phyloP scores from a whole-genome alignment of 2,329 filamentous ascomycete species.

The Colletotrichum shisoi region DNA sequence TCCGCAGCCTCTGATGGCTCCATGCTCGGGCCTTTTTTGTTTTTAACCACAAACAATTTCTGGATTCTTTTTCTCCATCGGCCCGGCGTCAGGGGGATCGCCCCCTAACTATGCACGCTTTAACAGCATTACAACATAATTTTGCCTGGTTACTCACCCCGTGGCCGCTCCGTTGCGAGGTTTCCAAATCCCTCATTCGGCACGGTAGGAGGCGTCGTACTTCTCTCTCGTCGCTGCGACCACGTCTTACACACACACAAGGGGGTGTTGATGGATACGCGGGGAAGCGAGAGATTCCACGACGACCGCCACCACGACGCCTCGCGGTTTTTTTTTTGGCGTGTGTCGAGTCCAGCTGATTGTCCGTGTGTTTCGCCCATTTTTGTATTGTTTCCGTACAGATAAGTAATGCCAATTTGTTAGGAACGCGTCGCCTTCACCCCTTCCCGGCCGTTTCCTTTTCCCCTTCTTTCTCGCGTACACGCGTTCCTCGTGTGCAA shows the following conservation, averaged over 20 bases:
- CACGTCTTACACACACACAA: background rate
- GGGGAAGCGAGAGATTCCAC: conserved; percentile 18
- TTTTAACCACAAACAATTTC: background rate
- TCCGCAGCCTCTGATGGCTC: conserved; percentile 10
- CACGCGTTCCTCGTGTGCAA: background rate
- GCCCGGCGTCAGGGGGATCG: conserved; percentile 23
- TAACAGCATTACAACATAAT: background rate
- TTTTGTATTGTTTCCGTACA: too few species aligned
- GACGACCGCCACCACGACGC: conserved; percentile 1
- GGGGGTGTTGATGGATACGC: conserved; percentile 26
- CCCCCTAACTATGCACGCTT: background rate
- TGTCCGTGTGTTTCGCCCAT: conserved; percentile 9
- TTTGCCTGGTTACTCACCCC: background rate
- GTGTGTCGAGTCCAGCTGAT: conserved; percentile 31
- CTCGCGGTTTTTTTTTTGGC: conserved; percentile 24
- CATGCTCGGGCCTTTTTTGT: background rate
- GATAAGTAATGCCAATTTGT: background rate
- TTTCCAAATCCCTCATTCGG: background rate
- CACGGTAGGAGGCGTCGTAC: background rate
- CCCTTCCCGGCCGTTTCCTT: conserved; percentile 6
- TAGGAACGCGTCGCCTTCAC: conserved; percentile 6
- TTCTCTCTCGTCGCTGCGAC: background rate
- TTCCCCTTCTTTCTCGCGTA: background rate
- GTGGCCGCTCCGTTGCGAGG: background rate
- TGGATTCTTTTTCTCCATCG: background rate